A percentile compares a stretch with the other conserved stretches of the same genome.
phyloP scores from a whole-genome alignment of 495 filamentous ascomycete genomes.

The Penicillium ucsense region DNA sequence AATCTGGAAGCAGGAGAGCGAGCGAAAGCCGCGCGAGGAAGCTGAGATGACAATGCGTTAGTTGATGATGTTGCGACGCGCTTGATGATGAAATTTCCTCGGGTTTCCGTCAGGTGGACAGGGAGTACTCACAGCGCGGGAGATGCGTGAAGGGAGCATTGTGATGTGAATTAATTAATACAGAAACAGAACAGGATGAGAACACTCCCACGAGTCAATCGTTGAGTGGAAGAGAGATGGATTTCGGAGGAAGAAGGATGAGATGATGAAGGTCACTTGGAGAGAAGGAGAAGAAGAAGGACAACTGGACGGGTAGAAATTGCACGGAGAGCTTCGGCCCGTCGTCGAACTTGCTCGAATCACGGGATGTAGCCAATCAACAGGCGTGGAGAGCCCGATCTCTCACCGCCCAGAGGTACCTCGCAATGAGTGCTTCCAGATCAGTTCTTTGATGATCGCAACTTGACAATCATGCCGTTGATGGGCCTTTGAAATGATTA shows the following conservation, averaged over 20 bases:
- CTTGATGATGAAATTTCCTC: conserved; percentile 1
- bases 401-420: conserved; percentile 9
- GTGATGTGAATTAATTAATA: conserved; percentile 31
- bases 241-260: conserved; percentile 14
- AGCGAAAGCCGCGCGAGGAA: conserved; percentile 39
- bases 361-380: conserved; percentile 16
- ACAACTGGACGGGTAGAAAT: conserved; percentile 40
- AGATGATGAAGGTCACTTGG: conserved; percentile 18
- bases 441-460: too few species aligned
- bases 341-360: conserved; percentile 38
- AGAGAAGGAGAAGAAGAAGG: conserved; percentile 16
- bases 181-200: conserved; percentile 23
- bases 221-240: conserved; percentile 22
- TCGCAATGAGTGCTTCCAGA: not conserved
- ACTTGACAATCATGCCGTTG: too few species aligned
- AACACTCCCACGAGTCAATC: conserved; percentile 33
- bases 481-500: too few species aligned
- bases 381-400: not conserved
- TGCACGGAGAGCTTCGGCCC: conserved; percentile 39
- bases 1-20: conserved; percentile 45
- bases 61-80: conserved; percentile 13
- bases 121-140: conserved; percentile 56
- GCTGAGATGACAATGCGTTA: conserved; percentile 19
- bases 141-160: conserved; percentile 49
- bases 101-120: conserved; percentile 6